A percentile compares a stretch with the other conserved stretches of the same genome.
Conservation (phyloP, 2,329 filamentous ascomycete genomes). For the Venturia nashicola region DNA sequence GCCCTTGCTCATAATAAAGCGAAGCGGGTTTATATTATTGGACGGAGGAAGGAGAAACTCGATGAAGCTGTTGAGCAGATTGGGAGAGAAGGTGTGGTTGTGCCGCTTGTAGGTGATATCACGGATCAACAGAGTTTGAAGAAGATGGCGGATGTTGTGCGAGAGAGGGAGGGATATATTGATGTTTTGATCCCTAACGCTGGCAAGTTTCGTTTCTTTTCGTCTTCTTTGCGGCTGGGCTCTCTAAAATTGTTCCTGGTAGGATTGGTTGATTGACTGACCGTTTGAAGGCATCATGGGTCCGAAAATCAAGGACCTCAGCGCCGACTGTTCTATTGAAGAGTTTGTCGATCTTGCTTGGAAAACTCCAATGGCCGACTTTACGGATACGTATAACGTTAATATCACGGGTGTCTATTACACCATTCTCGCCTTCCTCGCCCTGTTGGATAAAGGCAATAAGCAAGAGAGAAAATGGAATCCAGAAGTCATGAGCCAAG, state of each 20-base stretch:
- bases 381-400: constrained; percentile 13
- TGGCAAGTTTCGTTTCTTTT: constrained; percentile 17
- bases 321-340: not conserved
- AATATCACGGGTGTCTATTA: constrained; percentile 28
- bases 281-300: not conserved
- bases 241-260: constrained; percentile 13
- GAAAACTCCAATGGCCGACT: constrained; percentile 7
- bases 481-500: constrained; percentile 6
- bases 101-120: constrained; percentile 31
- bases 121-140: constrained; percentile 29
- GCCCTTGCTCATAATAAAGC: constrained; percentile 29
- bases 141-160: constrained; percentile 28
- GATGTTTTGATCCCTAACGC: constrained; percentile 42
- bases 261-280: constrained; percentile 15
- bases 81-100: constrained; percentile 20
- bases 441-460: constrained; percentile 29
- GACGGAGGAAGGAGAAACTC: constrained; percentile 29
- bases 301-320: not conserved
- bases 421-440: constrained; percentile 28
- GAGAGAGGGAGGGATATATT: constrained; percentile 31
- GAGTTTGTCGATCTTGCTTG: constrained; percentile 6
- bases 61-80: constrained; percentile 23
- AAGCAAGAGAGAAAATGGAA: constrained; percentile 17
- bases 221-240: not conserved
- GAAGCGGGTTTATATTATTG: constrained; percentile 32